phyloP scores from a whole-genome alignment of 208 protist species.

The Wallacemonas sp. region DNA sequence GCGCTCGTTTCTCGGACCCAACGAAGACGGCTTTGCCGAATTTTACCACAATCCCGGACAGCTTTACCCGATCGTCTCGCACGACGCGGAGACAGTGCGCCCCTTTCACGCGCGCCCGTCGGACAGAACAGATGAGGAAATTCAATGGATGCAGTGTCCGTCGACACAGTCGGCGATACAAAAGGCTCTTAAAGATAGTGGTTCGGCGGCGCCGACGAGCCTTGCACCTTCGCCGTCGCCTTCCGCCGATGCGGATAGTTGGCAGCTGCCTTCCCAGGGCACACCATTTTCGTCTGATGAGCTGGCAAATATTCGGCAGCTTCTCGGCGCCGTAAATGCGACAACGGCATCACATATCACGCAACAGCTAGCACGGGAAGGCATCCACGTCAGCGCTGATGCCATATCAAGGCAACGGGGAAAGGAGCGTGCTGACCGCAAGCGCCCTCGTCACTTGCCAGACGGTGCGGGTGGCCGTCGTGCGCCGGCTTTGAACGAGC shows the following conservation, averaged over 20 bases:
- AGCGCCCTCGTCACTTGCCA: slow-evolving; percentile 9
- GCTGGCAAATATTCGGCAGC: slow-evolving; percentile 51
- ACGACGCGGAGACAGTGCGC: slow-evolving; percentile 27
- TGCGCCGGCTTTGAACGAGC: too few relatives aligned
- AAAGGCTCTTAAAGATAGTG: slow-evolving; percentile 26
- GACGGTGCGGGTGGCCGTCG: too few relatives aligned
- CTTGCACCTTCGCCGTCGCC: slow-evolving; percentile 5
- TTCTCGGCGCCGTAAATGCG: slow-evolving; percentile 47
- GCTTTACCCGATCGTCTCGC: slow-evolving; percentile 52
- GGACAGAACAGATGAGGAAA: slow-evolving; percentile 41
- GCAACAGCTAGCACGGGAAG: slow-evolving; percentile 24
- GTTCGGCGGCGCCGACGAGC: background rate
- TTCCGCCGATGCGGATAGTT: background rate
- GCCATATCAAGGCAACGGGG: slow-evolving; percentile 16
- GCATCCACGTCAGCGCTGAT: slow-evolving; percentile 23
- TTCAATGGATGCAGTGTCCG: slow-evolving; percentile 33
- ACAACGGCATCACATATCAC: slow-evolving; percentile 37
- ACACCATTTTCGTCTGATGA: slow-evolving; percentile 38
- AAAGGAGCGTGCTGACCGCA: slow-evolving; percentile 24
- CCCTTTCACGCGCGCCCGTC: slow-evolving; percentile 36
- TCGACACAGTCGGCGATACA: slow-evolving; percentile 21
- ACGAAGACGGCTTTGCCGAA: slow-evolving; percentile 65
- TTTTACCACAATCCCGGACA: slow-evolving; percentile 76
- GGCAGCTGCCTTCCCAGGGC: background rate
- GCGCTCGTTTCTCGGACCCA: slow-evolving; percentile 24